Evolutionary conservation across 805 yeast species (phyloP).

Genomic region (Candida nonsorbophila): DNA sequence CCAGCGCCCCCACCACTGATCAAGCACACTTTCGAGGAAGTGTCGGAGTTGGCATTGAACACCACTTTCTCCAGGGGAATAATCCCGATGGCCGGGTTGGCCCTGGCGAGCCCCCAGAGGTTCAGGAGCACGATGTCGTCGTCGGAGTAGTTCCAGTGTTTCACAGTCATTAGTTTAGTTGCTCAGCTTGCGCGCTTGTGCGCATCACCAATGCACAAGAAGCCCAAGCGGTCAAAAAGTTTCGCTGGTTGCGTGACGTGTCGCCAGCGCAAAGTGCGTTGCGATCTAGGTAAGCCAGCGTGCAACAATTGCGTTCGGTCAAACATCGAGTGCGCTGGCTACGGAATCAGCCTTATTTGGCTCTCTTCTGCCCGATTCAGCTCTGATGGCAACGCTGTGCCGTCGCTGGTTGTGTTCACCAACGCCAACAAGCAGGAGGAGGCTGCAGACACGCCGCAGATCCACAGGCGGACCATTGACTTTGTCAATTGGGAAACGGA

Average conservation of each 20-base stretch:
- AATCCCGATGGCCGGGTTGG: constrained; percentile 51
- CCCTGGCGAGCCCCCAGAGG: constrained; percentile 46
- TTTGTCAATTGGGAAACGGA: constrained; percentile 66
- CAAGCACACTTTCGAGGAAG: constrained; percentile 56
- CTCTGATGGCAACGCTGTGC: constrained; percentile 19
- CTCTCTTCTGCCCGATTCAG: constrained; percentile 41
- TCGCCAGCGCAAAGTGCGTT: constrained; percentile 70
- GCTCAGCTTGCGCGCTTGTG: background rate
- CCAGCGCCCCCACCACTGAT: constrained; percentile 95
- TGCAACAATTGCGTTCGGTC: constrained; percentile 70
- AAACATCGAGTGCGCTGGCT: constrained; percentile 72
- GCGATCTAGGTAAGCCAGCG: constrained; percentile 66
- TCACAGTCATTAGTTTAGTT: constrained; percentile 16
- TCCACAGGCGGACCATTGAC: constrained; percentile 58
- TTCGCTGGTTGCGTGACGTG: constrained; percentile 91
- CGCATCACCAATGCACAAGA: constrained; percentile 2
- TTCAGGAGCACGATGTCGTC: constrained; percentile 45
- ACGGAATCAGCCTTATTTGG: constrained; percentile 80
- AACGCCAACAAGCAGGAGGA: constrained; percentile 12
- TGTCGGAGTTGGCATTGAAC: constrained; percentile 34
- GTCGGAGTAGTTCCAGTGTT: constrained; percentile 47
- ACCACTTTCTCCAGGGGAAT: constrained; percentile 56
- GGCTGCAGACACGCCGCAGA: constrained; percentile 47
- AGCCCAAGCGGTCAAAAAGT: constrained; percentile 43
- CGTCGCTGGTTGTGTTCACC: constrained; percentile 26